Conservation (phyloP, 192 early-diverging fungal genomes). For the Gryganskiella cystojenkinii region DNA sequence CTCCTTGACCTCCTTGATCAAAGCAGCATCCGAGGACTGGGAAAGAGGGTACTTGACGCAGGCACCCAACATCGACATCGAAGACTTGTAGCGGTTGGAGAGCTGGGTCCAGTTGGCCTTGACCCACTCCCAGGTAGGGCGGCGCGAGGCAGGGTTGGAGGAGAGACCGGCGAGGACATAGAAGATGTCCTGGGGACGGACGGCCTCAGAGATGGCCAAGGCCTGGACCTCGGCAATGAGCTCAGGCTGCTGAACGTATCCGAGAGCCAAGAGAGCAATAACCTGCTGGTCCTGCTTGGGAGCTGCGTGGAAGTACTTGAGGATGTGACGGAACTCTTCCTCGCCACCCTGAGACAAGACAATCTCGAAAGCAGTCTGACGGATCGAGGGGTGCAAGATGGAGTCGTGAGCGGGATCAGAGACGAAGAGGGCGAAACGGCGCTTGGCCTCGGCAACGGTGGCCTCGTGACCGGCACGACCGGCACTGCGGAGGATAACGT, state of each 20-base stretch:
- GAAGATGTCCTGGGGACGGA: slow-evolving; percentile 80
- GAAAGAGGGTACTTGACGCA: slow-evolving; percentile 54
- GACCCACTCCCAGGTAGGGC: slow-evolving; percentile 76
- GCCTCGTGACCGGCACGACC: slow-evolving; percentile 74
- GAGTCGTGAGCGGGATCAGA: slow-evolving; percentile 70
- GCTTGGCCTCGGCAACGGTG: slow-evolving; percentile 75
- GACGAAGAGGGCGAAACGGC: slow-evolving; percentile 74
- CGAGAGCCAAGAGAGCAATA: slow-evolving; percentile 74
- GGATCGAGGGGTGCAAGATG: slow-evolving; percentile 80
- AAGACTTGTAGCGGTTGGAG: slow-evolving; percentile 46
- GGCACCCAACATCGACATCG: slow-evolving; percentile 46
- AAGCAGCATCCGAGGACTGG: slow-evolving; percentile 57
- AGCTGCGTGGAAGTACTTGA: slow-evolving; percentile 69
- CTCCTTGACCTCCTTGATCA: slow-evolving; percentile 71
- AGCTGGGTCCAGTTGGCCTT: slow-evolving; percentile 64
- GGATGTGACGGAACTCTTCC: slow-evolving; percentile 72
- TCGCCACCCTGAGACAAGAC: slow-evolving; percentile 73
- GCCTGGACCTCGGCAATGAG: slow-evolving; percentile 72
- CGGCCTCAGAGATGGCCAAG: slow-evolving; percentile 72
- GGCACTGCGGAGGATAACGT: slow-evolving; percentile 78
- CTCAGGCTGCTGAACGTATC: slow-evolving; percentile 65
- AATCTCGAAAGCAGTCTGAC: slow-evolving; percentile 75
- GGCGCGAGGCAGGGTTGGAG: slow-evolving; percentile 65
- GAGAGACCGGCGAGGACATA: slow-evolving; percentile 61
- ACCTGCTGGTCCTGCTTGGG: slow-evolving; percentile 76